Base-by-base conservation (phyloP, 768 basidiomycete genomes). In the Kwoniella botswanensis region DNA sequence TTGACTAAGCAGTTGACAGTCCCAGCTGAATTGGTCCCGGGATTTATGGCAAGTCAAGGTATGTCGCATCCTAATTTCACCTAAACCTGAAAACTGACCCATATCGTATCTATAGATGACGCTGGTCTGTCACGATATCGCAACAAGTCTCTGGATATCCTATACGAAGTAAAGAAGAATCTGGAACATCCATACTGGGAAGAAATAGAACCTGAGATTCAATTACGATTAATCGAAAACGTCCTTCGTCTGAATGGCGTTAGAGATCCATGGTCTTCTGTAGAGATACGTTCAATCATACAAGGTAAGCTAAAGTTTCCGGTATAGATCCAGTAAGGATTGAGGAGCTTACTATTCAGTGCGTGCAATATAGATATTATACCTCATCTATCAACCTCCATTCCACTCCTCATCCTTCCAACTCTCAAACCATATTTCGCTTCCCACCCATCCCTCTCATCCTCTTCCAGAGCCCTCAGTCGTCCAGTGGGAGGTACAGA, bases 361-460 rank as follows among this genome's bases (percentile, higher is more conserved):
- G n/a, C 29, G 26, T 17, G 26, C 29, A 10, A 18, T 42, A 11
- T 15, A 70, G 77, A 43, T 22, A 50, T 64, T 21, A 11, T 56
- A 3, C 50, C 65, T 4, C 24, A 12, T 21, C 55, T 63, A 21
- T 50, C 44, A 3, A 42, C 29, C 6, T 55, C 57, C 3, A 17
- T 64, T 43, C 50, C 70, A 17, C 52, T 55, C 2, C 26, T 52
- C 15, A 67, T 71, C 41, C 66, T 66, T 4, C 55, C 65, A 5
- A 67, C 64, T 15, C 65, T 81, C 21, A 71, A 72, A 41, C 65
- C 59, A 24, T 64, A 71, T 74, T 75, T 70, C 61, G 72, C 68
- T 41, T 74, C 54, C 57, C 82, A 74, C 64, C 82, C 74, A 44
- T 76, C 71, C 63, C 73, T 77, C 52, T 76, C 73, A 62, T 62